Base-by-base conservation (phyloP, 1,139 yeast genomes). In the Saccharomyces hybrid region DNA sequence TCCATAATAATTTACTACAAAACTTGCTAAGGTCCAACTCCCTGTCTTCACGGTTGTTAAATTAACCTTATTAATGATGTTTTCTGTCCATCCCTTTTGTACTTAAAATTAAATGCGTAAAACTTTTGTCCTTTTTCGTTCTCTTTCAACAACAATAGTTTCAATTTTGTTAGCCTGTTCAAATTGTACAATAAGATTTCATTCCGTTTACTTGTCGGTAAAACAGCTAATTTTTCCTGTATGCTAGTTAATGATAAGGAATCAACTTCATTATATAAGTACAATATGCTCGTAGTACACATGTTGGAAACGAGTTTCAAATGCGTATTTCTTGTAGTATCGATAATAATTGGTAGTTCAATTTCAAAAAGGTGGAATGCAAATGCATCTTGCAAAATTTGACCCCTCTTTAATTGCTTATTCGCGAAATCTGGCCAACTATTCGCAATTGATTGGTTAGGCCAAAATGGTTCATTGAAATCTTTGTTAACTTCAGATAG, bases 361-460 rank as follows among this genome's bases (percentile, higher is more conserved):
- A 63, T 56, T n/a, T 57, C 53, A 8, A 63, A 26, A 27, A 54
- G 41, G 49, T 63, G 67, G 1, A 58, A 29, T 8, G 47, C 48
- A n/a, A 51, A 49, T 26, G 46, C 38, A 13, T 29, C 19, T 2
- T 46, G 25, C 25, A 50, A 27, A 16, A 4, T 7, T 27, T 50
- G 56, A 3, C 38, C 32, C 23, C 14, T 4, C 46, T 38, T 54
- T 58, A 52, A 16, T 19, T 31, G 44, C 41, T 9, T 46, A n/a
- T 32, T 51, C 47, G 32, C 44, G 16, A 38, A 16, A 38, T 38
- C 25, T 13, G 44, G 44, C 44, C 44, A 38, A 19, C n/a, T 38
- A 19, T 38, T 38, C 44, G 23, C 5, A 19, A 51, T 47, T 23
- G 38, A n/a, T 2, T 29, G 11, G 29, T 55, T 47, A 7, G 52